Conservation (phyloP, 169 alveolate genomes). For the Cardiosporidium cionae region DNA sequence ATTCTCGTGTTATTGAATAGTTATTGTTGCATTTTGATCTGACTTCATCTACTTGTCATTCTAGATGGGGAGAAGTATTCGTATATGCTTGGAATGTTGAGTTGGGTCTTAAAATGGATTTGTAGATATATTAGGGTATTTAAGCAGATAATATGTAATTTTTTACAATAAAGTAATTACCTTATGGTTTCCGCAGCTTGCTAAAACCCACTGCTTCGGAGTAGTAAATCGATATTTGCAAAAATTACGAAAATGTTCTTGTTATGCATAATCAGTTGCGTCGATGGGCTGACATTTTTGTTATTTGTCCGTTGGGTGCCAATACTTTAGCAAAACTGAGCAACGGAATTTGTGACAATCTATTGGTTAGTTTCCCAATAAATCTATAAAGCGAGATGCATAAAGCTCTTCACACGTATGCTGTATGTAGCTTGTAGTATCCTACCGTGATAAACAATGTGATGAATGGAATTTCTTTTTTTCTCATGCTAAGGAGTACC, state of each 20-base stretch:
- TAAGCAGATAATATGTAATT: not conserved
- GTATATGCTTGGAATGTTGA: too few relatives aligned
- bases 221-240: not conserved
- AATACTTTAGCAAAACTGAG: slow-evolving; percentile 84
- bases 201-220: not conserved
- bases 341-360: slow-evolving; percentile 81
- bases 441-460: not conserved
- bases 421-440: not conserved
- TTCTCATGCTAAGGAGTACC: not conserved
- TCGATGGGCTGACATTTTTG: slow-evolving; percentile 76
- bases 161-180: not conserved
- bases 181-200: not conserved
- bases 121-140: too few relatives aligned
- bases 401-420: not conserved
- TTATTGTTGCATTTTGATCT: too few relatives aligned
- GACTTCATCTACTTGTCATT: too few relatives aligned
- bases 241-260: not conserved
- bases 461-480: not conserved
- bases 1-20: not conserved
- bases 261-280: slow-evolving; percentile 48
- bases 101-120: too few relatives aligned
- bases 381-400: not conserved
- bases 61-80: too few relatives aligned
- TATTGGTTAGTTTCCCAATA: slow-evolving; percentile 50
- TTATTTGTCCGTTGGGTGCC: slow-evolving; percentile 86